phyloP scores from a whole-genome alignment of 768 basidiomycete genomes.

The Pilatotrama ljubarskyi region DNA sequence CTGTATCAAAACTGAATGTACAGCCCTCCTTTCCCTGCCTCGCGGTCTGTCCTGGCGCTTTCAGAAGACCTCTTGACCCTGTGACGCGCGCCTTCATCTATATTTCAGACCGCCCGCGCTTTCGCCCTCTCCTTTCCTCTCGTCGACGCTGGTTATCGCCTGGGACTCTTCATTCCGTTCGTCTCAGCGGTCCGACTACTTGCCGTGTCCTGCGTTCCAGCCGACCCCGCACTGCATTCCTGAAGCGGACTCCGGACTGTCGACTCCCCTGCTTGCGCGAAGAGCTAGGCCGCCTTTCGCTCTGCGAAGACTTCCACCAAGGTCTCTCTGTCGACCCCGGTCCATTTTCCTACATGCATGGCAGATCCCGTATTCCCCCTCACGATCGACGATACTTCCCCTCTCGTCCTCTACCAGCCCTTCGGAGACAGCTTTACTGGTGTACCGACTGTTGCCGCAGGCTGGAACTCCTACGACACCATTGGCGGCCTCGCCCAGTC shows the following conservation, averaged over 20 bases:
- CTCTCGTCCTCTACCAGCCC: conserved; percentile 60
- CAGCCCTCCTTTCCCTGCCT: conserved; percentile 9
- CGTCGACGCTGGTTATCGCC: conserved; percentile 16
- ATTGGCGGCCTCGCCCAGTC: conserved; percentile 46
- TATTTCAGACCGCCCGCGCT: conserved; percentile 16
- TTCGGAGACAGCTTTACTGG: conserved; percentile 52
- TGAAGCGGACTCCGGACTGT: too few relatives aligned
- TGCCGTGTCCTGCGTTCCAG: neutral
- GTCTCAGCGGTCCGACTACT: conserved; percentile 2
- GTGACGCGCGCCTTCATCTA: conserved; percentile 16
- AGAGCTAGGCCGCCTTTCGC: neutral
- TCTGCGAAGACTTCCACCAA: neutral
- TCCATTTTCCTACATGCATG: conserved; percentile 35
- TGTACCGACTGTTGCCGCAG: conserved; percentile 45
- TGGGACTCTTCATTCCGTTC: neutral
- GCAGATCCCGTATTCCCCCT: conserved; percentile 40
- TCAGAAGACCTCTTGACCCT: conserved; percentile 13
- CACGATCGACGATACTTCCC: conserved; percentile 67
- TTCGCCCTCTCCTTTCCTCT: neutral
- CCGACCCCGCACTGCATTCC: neutral
- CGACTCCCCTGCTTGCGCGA: neutral
- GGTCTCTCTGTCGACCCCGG: neutral
- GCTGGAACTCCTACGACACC: conserved; percentile 70
- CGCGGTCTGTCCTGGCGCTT: conserved; percentile 13
- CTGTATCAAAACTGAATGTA: conserved; percentile 7